phyloP scores from a whole-genome alignment of 192 early-diverging fungal genomes.

The Funneliformis geosporum region DNA sequence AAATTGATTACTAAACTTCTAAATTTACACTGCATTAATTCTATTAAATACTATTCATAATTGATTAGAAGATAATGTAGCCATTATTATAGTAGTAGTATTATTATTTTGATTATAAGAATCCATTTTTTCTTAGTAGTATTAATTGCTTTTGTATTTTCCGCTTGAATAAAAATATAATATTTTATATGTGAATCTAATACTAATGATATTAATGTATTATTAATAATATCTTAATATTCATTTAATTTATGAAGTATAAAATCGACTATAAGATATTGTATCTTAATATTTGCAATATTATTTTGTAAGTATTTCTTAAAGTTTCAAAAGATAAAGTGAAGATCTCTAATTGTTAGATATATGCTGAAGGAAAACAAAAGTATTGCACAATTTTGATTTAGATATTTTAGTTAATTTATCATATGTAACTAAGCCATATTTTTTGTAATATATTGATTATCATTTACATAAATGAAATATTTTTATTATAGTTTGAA shows the following conservation, averaged over 20 bases:
- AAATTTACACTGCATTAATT: too few species aligned
- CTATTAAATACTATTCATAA: slow-evolving; percentile 1
- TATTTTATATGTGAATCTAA: not conserved
- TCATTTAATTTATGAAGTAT: not conserved
- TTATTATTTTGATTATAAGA: not conserved
- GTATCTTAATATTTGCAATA: not conserved
- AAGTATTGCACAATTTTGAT: too few species aligned
- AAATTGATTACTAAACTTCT: too few species aligned
- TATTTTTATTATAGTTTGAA: too few species aligned
- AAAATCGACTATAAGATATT: not conserved
- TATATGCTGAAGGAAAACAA: too few species aligned
- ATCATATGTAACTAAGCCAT: too few species aligned
- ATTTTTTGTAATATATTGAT: too few species aligned
- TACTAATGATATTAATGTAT: not conserved
- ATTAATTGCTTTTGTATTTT: not conserved
- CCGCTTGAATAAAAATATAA: not conserved
- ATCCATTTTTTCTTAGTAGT: not conserved
- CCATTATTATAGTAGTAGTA: not conserved
- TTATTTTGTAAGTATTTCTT: too few species aligned
- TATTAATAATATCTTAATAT: not conserved
- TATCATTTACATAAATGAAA: too few species aligned
- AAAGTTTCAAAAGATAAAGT: too few species aligned
- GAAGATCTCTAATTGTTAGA: too few species aligned
- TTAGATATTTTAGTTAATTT: too few species aligned
- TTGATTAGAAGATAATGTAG: not conserved